phyloP scores from a whole-genome alignment of 805 yeast species.

The Ascoidea rubescens region DNA sequence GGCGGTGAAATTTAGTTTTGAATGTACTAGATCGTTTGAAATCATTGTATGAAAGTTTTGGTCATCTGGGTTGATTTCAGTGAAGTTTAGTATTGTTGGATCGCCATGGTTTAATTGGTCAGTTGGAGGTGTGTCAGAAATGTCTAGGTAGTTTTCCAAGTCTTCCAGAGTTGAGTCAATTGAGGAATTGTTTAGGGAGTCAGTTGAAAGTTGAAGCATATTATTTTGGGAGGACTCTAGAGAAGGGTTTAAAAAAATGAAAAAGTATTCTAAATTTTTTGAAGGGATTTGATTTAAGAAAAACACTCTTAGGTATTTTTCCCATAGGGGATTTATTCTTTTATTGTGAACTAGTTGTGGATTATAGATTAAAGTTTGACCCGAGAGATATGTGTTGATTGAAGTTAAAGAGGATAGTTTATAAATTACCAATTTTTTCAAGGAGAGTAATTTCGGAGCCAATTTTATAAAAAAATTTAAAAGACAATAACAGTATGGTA shows the following conservation, averaged over 20 bases:
- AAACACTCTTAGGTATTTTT: background rate
- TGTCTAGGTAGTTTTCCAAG: too few species aligned
- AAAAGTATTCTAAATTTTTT: too few species aligned
- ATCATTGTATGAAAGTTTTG: background rate
- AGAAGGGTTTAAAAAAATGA: background rate
- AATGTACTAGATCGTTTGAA: background rate
- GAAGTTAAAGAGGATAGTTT: background rate
- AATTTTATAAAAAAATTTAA: too few species aligned
- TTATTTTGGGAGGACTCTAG: background rate
- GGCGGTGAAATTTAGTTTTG: background rate
- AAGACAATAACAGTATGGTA: background rate
- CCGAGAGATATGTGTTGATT: too few species aligned
- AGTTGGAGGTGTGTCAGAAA: too few species aligned
- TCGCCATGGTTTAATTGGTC: background rate
- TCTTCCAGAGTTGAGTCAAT: background rate
- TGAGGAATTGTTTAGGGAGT: background rate
- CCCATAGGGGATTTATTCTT: background rate
- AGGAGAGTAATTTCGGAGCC: background rate
- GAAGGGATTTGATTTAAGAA: background rate
- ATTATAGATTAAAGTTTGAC: background rate
- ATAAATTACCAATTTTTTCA: background rate
- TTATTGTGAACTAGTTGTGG: too few species aligned
- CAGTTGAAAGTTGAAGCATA: background rate
- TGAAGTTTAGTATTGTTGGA: background rate
- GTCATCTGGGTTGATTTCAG: background rate